Evolutionary conservation across 225 moss, liverwort and hornwort genomes (phyloP), one percentile per base, ranked within the genome.

Genomic region (Polytrichum formosum): DNA sequence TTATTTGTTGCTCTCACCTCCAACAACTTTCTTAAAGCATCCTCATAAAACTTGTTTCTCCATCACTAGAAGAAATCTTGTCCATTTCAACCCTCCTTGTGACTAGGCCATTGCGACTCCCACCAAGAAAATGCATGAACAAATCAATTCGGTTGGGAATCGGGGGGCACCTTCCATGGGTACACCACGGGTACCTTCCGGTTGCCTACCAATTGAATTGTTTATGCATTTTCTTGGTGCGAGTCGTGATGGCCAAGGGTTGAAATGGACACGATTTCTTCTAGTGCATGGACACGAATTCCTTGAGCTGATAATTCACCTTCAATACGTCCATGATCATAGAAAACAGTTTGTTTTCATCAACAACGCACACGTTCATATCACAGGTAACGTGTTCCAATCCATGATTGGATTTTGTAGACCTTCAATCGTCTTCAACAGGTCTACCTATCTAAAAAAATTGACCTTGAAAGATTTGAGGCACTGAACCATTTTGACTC

Each of bases 291-390:
- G 62, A 62, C n/a, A 26, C 1, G 1, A 62, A 21, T 10, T 7
- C 62, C 26, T 26, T 62, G 26, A 62, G 62, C 9, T 62, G 62
- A 62, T 62, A 26, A 26, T 62, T 62, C 18, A 62, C 62, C 62
- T 25, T 62, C 62, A 62, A 2, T 62, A 13, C 25, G 0, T 62
- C 23, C 62, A 62, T 62, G 9, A 62, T 25, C 9, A 1, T 62
- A 5, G 23, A 13, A 62, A 19, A 62, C 62, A 2, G 2, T 21
- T 62, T 9, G 26, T 21, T 18, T 9, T 62, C 61, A 62, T 62
- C 25, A 21, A 26, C 61, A 4, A 26, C 1, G 61, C 29, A 29
- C 29, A 5, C 5, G 29, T 5, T 29, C 13, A 17, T 55, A 20
- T 16, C 20, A 4, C 28, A 26, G 20, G 62, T 23, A 63, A 63